Evolutionary conservation across 2,329 filamentous ascomycete genomes (phyloP).

Genomic region (Epichloe coenophiala): DNA sequence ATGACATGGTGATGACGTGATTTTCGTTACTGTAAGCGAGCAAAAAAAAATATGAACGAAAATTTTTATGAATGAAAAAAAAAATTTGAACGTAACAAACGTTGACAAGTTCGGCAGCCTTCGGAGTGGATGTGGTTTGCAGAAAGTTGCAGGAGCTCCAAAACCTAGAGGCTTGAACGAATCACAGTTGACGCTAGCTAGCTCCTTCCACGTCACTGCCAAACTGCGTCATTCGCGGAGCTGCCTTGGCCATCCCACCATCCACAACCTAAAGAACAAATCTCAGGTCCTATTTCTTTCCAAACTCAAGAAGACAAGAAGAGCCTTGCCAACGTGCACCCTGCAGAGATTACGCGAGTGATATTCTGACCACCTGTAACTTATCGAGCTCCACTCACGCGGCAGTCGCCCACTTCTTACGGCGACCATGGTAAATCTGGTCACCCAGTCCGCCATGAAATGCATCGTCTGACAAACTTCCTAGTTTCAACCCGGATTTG

Average conservation of each 20-base stretch:
- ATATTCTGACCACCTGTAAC: background rate
- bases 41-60: no score
- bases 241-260: slow-evolving; percentile 6
- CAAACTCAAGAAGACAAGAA: no score
- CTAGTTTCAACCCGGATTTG: slow-evolving; percentile 19
- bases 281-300: no score
- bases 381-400: background rate
- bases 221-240: slow-evolving; percentile 8
- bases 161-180: background rate
- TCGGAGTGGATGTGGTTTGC: background rate
- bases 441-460: background rate
- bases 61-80: no score
- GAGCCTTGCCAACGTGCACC: no score
- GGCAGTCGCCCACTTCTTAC: background rate
- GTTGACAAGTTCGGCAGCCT: background rate
- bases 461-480: background rate
- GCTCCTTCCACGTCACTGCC: background rate
- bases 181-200: background rate
- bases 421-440: background rate
- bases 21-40: background rate
- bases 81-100: no score
- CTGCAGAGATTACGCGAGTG: background rate
- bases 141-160: background rate
- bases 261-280: background rate
- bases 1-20: slow-evolving; percentile 8